These are phyloP conservation scores for Epithele typhae DNA, from an alignment of 768 basidiomycete species.

Conservation along the genomic window DNA sequence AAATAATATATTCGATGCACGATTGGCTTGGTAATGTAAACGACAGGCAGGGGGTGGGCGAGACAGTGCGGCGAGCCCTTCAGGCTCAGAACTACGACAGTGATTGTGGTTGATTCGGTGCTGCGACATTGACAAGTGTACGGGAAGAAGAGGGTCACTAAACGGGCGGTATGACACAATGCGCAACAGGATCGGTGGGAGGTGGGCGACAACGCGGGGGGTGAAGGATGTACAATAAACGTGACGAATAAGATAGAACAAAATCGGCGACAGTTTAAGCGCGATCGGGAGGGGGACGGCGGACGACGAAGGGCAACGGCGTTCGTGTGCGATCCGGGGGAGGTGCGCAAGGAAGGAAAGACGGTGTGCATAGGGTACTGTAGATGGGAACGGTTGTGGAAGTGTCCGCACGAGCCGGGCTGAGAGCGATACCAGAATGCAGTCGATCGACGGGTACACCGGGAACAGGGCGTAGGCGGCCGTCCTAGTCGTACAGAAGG, in stretches of 20 bases:
- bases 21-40: slow-evolving; percentile 21
- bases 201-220: slow-evolving; percentile 11
- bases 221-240: slow-evolving; percentile 50
- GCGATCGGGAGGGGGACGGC: slow-evolving; percentile 25
- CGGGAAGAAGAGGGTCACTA: slow-evolving; percentile 13
- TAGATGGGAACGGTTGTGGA: slow-evolving; percentile 37
- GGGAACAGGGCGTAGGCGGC: slow-evolving; percentile 16
- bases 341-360: slow-evolving; percentile 18
- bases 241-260: slow-evolving; percentile 83
- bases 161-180: slow-evolving; percentile 22
- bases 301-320: slow-evolving; percentile 38
- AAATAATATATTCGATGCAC: slow-evolving; percentile 15
- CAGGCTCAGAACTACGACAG: slow-evolving; percentile 36
- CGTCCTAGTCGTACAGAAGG: slow-evolving; percentile 26
- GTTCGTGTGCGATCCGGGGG: slow-evolving; percentile 34
- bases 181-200: slow-evolving; percentile 19
- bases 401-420: slow-evolving; percentile 25
- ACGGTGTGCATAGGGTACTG: slow-evolving; percentile 36
- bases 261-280: slow-evolving; percentile 40
- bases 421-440: slow-evolving; percentile 22
- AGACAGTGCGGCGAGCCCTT: slow-evolving; percentile 21
- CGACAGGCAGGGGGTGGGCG: slow-evolving; percentile 16
- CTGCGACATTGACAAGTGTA: slow-evolving; percentile 41
- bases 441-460: slow-evolving; percentile 19
- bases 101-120: slow-evolving; percentile 38